These are phyloP conservation scores for Penicillium manginii DNA, from an alignment of 495 filamentous ascomycete species.

Conservation along the genomic window DNA sequence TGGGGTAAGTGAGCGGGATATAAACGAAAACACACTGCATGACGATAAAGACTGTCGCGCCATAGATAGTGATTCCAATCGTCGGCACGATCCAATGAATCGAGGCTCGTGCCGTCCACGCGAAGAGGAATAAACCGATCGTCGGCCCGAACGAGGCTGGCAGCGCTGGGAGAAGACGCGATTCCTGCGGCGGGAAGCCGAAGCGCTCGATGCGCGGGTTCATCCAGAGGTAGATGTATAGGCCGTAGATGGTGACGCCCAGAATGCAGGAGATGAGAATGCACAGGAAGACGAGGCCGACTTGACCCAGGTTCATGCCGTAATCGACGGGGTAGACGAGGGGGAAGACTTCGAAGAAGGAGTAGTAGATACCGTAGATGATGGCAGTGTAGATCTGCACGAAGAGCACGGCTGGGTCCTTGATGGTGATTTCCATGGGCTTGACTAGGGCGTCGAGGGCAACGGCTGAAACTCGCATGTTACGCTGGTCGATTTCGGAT, in stretches of 20 bases:
- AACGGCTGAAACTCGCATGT: slow-evolving; percentile 50
- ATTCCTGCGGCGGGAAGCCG: slow-evolving; percentile 55
- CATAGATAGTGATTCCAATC: slow-evolving; percentile 62
- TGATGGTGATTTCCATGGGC: slow-evolving; percentile 64
- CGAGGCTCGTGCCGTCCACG: slow-evolving; percentile 57
- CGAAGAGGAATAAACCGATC: slow-evolving; percentile 66
- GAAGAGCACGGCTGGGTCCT: slow-evolving; percentile 66
- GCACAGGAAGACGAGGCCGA: slow-evolving; percentile 68
- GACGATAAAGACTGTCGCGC: slow-evolving; percentile 49
- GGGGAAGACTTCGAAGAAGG: slow-evolving; percentile 75
- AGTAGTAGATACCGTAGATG: slow-evolving; percentile 70
- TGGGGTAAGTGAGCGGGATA: slow-evolving; percentile 62
- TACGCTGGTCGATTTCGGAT: slow-evolving; percentile 54
- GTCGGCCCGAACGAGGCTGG: slow-evolving; percentile 55
- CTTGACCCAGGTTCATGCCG: slow-evolving; percentile 61
- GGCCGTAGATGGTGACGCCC: slow-evolving; percentile 54
- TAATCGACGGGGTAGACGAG: slow-evolving; percentile 69
- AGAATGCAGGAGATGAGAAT: slow-evolving; percentile 61
- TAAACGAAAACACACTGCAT: slow-evolving; percentile 71
- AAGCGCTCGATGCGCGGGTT: slow-evolving; percentile 51
- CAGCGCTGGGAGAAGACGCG: slow-evolving; percentile 58
- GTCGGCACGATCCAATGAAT: slow-evolving; percentile 66
- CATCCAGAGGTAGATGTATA: slow-evolving; percentile 56
- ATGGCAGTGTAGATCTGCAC: slow-evolving; percentile 64
- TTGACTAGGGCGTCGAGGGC: slow-evolving; percentile 62